Evolutionary conservation across 2,329 filamentous ascomycete species (phyloP).

Genomic region (Periglandula ipomoeae): DNA sequence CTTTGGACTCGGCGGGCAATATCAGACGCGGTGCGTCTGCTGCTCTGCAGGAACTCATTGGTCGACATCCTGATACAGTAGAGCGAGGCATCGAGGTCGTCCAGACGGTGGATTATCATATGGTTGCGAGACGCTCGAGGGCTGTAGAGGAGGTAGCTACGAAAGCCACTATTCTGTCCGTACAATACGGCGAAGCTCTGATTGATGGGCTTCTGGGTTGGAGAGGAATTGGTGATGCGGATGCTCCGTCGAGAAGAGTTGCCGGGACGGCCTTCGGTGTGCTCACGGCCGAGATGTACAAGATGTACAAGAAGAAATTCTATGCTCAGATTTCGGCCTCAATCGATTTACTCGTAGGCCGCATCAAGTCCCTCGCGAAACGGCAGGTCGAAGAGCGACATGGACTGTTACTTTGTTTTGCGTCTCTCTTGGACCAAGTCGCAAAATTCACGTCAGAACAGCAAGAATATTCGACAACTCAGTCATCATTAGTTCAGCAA

Average conservation of each 20-base stretch:
- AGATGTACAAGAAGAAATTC: slow-evolving; percentile 11
- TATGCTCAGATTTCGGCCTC: slow-evolving; percentile 21
- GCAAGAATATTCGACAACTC: slow-evolving; percentile 3
- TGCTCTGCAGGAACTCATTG: slow-evolving; percentile 87
- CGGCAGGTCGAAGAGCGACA: slow-evolving; percentile 63
- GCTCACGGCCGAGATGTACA: slow-evolving; percentile 36
- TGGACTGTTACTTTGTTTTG: slow-evolving; percentile 54
- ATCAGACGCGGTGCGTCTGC: slow-evolving; percentile 89
- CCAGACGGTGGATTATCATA: slow-evolving; percentile 86
- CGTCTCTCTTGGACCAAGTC: slow-evolving; percentile 44
- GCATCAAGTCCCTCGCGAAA: slow-evolving; percentile 33
- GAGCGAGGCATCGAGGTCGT: slow-evolving; percentile 75
- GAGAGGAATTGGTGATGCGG: slow-evolving; percentile 78
- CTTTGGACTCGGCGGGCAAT: slow-evolving; percentile 83
- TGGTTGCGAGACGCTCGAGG: slow-evolving; percentile 76
- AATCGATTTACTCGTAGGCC: slow-evolving; percentile 32
- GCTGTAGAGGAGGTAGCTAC: slow-evolving; percentile 72
- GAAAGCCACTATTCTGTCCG: slow-evolving; percentile 55
- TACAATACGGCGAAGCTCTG: slow-evolving; percentile 62
- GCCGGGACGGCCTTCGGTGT: slow-evolving; percentile 62
- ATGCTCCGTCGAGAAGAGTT: slow-evolving; percentile 62
- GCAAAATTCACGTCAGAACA: slow-evolving; percentile 21
- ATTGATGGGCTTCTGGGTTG: slow-evolving; percentile 66
- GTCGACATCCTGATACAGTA: slow-evolving; percentile 81
- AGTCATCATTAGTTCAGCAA: slow-evolving; percentile 19